These are phyloP conservation scores for Thielaviopsis punctulata DNA, from an alignment of 2,329 filamentous ascomycete genomes.

Conservation along the genomic window DNA sequence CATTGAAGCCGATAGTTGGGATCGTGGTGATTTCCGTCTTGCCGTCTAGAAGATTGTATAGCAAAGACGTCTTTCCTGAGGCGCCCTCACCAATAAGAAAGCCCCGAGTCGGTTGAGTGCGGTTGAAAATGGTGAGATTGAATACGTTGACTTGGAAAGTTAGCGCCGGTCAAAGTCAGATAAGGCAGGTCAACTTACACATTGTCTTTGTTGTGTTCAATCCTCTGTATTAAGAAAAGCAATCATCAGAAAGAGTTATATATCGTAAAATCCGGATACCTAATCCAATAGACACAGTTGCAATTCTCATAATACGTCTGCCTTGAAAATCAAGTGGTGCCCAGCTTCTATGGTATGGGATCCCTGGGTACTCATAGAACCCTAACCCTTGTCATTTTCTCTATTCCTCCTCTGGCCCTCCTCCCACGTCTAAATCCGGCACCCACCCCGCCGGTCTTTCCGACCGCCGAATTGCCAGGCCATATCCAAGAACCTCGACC, in stretches of 20 bases:
- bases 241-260: not conserved
- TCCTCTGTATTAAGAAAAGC: too few relatives aligned
- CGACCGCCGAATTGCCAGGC: constrained; percentile 67
- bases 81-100: not conserved
- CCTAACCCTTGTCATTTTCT: not conserved
- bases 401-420: not conserved
- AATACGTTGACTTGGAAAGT: not conserved
- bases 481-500: constrained; percentile 82
- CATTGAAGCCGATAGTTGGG: constrained; percentile 6
- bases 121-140: not conserved
- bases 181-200: not conserved
- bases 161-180: not conserved
- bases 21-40: not conserved
- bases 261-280: not conserved
- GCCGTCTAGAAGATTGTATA: not conserved
- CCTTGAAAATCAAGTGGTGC: not conserved
- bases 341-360: not conserved
- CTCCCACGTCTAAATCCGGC: constrained; percentile 43
- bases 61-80: constrained; percentile 1
- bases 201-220: not conserved
- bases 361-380: not conserved
- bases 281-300: not conserved
- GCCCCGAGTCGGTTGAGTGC: not conserved
- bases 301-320: not conserved
- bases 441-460: constrained; percentile 87